Evolutionary conservation across 108 stramenopile species (phyloP), one percentile per base, ranked within the genome.

Genomic region (Nitzschia palea): DNA sequence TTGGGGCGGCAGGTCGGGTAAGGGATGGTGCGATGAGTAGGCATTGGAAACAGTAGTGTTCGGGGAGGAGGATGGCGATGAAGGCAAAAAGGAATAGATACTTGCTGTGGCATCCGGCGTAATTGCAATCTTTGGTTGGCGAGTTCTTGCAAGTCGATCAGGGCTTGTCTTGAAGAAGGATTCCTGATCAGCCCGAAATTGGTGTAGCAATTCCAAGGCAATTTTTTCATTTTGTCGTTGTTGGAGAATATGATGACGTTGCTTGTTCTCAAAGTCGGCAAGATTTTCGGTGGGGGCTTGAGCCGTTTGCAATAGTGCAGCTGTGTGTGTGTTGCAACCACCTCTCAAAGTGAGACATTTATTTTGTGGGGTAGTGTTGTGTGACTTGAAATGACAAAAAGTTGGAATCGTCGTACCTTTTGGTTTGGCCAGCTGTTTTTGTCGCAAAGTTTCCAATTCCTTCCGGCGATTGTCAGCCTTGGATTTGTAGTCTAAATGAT

Each of bases 111-210:
- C n/a, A n/a, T n/a, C n/a, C n/a, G n/a, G n/a, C n/a, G n/a, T n/a
- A n/a, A n/a, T n/a, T n/a, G n/a, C n/a, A n/a, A n/a, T n/a, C n/a
- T n/a, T n/a, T n/a, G n/a, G n/a, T n/a, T n/a, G n/a, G n/a, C n/a
- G n/a, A n/a, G n/a, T n/a, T n/a, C n/a, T n/a, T 22, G n/a, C n/a
- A n/a, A n/a, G 32, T 52, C 65, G 32, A 30, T 28, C 32, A n/a
- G 65, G 31, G 25, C 36, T 51, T 55, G 54, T 34, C 2, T 37
- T 28, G 14, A 2, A 22, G 1, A 48, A 29, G 20, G 47, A 17
- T 44, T 56, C 33, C 17, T 68, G 55, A 43, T 57, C 67, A 20
- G 67, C 67, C 10, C 67, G 67, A 44, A 45, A 68, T 48, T 68
- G 55, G 33, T 68, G 67, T 31, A 68, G 20, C 53, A 68, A 33